These are phyloP conservation scores for Thalia dealbata DNA, from an alignment of 176 grass and related monocot species.

Conservation along the genomic window DNA sequence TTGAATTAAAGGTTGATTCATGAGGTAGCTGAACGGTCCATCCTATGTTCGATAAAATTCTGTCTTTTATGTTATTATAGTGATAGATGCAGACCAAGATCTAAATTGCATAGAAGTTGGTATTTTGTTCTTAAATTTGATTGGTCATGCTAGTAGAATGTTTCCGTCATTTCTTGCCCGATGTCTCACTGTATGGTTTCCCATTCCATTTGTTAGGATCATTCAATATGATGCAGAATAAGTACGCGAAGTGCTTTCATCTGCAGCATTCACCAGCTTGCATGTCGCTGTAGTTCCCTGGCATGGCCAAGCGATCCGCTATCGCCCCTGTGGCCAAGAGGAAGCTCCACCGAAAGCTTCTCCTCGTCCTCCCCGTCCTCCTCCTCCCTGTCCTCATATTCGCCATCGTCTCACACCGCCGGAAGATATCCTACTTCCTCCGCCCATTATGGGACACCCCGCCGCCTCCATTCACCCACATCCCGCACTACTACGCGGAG, in stretches of 20 bases:
- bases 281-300: not conserved
- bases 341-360: constrained; percentile 22
- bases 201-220: not conserved
- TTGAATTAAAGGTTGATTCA: too few relatives aligned
- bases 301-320: constrained; percentile 33
- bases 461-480: constrained; percentile 52
- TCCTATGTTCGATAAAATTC: not conserved
- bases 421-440: constrained; percentile 54
- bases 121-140: too few relatives aligned
- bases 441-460: constrained; percentile 82
- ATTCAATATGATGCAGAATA: not conserved
- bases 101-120: too few relatives aligned
- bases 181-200: not conserved
- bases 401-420: constrained; percentile 15
- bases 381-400: constrained; percentile 30
- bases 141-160: too few relatives aligned
- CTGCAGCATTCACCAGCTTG: not conserved
- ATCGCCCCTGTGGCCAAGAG: constrained; percentile 5
- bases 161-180: not conserved
- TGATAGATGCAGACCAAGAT: not conserved
- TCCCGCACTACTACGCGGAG: constrained; percentile 77
- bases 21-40: too few relatives aligned
- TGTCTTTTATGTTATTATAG: not conserved
- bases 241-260: not conserved
- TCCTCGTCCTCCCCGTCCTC: constrained; percentile 34